A percentile compares a stretch with the other conserved stretches of the same genome.
Conservation (phyloP, 352 stramenopile genomes). For the Phytophthora aleatoria region DNA sequence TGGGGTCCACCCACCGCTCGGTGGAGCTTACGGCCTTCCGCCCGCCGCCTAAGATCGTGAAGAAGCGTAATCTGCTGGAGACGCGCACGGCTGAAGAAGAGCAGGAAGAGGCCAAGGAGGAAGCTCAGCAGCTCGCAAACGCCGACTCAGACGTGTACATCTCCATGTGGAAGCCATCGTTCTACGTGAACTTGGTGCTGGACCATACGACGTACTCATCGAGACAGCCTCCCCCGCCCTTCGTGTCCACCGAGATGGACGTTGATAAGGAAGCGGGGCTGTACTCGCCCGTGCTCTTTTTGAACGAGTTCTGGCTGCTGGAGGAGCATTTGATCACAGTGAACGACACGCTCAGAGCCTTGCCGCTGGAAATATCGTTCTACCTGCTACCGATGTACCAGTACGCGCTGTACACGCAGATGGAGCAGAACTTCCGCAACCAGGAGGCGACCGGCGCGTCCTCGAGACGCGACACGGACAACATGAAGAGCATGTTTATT, state of each 20-base stretch:
- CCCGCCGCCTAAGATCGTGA: slow-evolving; percentile 68
- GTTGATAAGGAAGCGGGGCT: slow-evolving; percentile 56
- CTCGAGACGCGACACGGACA: slow-evolving; percentile 89
- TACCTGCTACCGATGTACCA: slow-evolving; percentile 90
- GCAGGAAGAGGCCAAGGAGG: slow-evolving; percentile 7
- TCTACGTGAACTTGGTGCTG: slow-evolving; percentile 74
- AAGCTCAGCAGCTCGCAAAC: slow-evolving; percentile 9
- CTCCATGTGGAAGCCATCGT: slow-evolving; percentile 81
- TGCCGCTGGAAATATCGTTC: slow-evolving; percentile 88
- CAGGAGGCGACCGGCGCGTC: slow-evolving; percentile 93
- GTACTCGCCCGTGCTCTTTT: slow-evolving; percentile 91
- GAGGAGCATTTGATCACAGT: slow-evolving; percentile 87
- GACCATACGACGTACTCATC: slow-evolving; percentile 73
- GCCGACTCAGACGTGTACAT: slow-evolving; percentile 55
- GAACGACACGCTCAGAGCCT: slow-evolving; percentile 84
- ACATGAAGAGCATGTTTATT: slow-evolving; percentile 95
- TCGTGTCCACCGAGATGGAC: slow-evolving; percentile 64
- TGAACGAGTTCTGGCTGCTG: slow-evolving; percentile 96
- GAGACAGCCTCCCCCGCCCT: slow-evolving; percentile 63
- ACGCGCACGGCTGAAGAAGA: slow-evolving; percentile 4
- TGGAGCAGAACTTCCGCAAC: slow-evolving; percentile 92
- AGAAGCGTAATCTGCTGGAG: slow-evolving; percentile 80
- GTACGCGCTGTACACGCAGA: slow-evolving; percentile 93
- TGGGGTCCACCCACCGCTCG: slow-evolving; percentile 56
- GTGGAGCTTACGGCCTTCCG: slow-evolving; percentile 81